These are phyloP conservation scores for Aspergillus puulaauensis DNA, from an alignment of 2,329 filamentous ascomycete genomes.

Conservation along the genomic window DNA sequence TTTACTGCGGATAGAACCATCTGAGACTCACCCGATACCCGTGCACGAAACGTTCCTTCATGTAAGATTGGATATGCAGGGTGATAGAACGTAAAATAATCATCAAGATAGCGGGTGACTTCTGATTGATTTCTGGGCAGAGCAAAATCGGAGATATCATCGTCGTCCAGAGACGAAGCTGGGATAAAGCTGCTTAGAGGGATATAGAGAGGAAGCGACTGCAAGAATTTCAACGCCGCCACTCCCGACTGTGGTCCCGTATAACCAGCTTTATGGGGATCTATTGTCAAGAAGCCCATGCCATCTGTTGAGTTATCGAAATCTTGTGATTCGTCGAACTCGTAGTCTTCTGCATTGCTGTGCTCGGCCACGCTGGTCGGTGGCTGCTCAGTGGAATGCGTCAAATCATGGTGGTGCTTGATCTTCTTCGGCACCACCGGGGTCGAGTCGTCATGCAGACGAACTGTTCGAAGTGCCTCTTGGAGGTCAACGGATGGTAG, in stretches of 20 bases:
- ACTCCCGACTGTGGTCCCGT: conserved; percentile 20
- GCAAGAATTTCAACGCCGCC: conserved; percentile 19
- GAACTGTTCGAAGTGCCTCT: conserved; percentile 14
- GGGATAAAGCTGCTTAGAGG: conserved; percentile 17
- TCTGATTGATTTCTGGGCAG: conserved; percentile 3
- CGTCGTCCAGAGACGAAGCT: conserved; percentile 18
- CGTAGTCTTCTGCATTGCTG: conserved; percentile 21
- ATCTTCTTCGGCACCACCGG: background rate
- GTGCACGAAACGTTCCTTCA: conserved; percentile 20
- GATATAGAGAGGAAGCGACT: conserved; percentile 19
- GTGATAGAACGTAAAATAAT: conserved; percentile 20
- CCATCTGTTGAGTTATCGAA: conserved; percentile 21
- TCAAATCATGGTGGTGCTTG: conserved; percentile 13
- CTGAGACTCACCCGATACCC: conserved; percentile 14
- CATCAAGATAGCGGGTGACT: conserved; percentile 14
- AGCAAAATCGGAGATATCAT: conserved; percentile 4
- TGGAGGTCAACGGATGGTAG: conserved; percentile 18
- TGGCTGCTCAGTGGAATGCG: conserved; percentile 18
- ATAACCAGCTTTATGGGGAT: conserved; percentile 20
- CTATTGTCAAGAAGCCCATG: conserved; percentile 20
- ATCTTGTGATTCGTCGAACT: conserved; percentile 22
- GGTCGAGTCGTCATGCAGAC: conserved; percentile 1
- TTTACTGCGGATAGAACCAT: background rate
- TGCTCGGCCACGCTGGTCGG: conserved; percentile 16
- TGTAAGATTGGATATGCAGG: conserved; percentile 20